Conservation (phyloP, 345 rosid genomes). For the Populus davidiana region DNA sequence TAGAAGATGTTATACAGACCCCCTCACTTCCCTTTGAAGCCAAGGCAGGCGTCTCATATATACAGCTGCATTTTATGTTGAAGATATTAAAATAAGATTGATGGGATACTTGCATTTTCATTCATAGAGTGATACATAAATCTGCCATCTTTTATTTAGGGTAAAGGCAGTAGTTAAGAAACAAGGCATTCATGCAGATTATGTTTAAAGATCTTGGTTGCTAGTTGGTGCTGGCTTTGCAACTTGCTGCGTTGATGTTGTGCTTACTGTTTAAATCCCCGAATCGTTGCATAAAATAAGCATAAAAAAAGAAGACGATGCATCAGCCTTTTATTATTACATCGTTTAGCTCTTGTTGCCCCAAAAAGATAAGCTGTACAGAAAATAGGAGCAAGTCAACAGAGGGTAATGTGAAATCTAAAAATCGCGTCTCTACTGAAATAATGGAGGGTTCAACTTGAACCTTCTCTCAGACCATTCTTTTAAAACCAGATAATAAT, state of each 20-base stretch:
- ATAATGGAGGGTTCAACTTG: not conserved
- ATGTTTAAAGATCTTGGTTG: conserved; percentile 38
- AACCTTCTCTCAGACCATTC: not conserved
- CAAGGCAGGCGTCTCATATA: conserved; percentile 20
- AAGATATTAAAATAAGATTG: not conserved
- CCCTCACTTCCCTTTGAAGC: conserved; percentile 19
- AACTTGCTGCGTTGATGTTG: too few species aligned
- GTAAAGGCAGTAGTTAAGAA: conserved; percentile 39
- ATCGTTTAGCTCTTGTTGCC: not conserved
- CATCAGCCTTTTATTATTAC: not conserved
- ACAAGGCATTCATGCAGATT: conserved; percentile 37
- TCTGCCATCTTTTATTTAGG: conserved; percentile 1
- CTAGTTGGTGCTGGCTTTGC: conserved; percentile 40
- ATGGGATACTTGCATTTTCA: not conserved
- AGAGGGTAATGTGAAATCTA: not conserved
- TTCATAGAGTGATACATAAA: conserved; percentile 5
- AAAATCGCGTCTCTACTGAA: not conserved
- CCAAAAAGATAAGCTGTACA: not conserved
- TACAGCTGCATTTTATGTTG: conserved; percentile 13
- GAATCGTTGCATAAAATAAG: not conserved
- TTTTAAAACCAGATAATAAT: too few species aligned
- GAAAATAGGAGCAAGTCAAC: too few species aligned
- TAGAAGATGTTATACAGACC: conserved; percentile 3
- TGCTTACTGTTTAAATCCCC: too few species aligned
- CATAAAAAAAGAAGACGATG: not conserved